A percentile compares a stretch with the other conserved stretches of the same genome.
phyloP scores from a whole-genome alignment of 768 basidiomycete genomes.

The Termitomyces sp. region DNA sequence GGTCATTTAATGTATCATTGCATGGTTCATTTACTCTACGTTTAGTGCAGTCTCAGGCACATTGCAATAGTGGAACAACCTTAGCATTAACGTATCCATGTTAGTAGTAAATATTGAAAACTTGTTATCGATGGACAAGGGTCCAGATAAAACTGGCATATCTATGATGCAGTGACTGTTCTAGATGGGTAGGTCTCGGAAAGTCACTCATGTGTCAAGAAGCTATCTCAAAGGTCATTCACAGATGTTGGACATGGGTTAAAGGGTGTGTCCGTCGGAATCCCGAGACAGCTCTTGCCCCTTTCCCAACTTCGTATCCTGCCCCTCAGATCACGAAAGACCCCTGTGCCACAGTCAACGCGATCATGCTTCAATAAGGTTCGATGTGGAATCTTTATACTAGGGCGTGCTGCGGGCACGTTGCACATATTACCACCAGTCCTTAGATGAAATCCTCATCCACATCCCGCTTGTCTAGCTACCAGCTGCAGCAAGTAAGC shows the following conservation, averaged over 20 bases:
- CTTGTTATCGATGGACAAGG: constrained; percentile 11
- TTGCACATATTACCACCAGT: constrained; percentile 1
- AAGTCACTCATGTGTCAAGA: constrained; percentile 8
- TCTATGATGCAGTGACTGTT: constrained; percentile 5
- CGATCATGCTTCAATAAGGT: not conserved
- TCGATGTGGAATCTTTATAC: not conserved
- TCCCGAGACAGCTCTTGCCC: constrained; percentile 1
- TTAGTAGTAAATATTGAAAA: not conserved
- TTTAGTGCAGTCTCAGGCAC: not conserved
- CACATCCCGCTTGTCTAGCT: not conserved
- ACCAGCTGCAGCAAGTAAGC: not conserved
- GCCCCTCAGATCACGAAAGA: constrained; percentile 6
- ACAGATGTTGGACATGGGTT: not conserved
- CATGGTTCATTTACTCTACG: not conserved
- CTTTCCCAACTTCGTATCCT: not conserved
- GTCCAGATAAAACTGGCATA: constrained; percentile 6
- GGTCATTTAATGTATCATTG: not conserved
- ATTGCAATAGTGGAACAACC: not conserved
- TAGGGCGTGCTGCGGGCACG: constrained; percentile 5
- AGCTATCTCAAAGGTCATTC: not conserved
- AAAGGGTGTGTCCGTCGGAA: constrained; percentile 5
- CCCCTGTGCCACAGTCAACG: not conserved
- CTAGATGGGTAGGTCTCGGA: constrained; percentile 1
- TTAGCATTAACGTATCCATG: not conserved
- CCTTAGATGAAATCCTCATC: not conserved